These are phyloP conservation scores for Linum usitatissimum DNA, from an alignment of 345 rosid species.

Conservation along the genomic window DNA sequence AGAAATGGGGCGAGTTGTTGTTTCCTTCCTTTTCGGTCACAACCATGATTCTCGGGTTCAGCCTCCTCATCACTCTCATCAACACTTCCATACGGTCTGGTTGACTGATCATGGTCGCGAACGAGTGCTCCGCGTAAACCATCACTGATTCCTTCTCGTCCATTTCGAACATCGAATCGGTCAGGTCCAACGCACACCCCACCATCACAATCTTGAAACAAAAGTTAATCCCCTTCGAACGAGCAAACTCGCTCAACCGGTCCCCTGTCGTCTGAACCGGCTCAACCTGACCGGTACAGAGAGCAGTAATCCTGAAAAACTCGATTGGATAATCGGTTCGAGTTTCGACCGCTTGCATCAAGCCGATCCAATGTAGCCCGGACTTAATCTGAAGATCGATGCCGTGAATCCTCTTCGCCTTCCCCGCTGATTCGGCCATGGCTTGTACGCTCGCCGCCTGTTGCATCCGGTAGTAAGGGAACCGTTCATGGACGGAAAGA, in stretches of 20 bases:
- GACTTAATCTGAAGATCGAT: constrained; percentile 1
- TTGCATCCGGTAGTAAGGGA: background rate
- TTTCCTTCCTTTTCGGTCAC: background rate
- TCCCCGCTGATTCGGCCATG: background rate
- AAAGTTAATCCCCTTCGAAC: background rate
- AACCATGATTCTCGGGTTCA: background rate
- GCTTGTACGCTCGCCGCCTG: background rate
- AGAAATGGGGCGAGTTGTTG: background rate
- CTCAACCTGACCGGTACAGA: background rate
- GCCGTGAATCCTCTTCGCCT: background rate
- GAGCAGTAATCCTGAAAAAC: background rate
- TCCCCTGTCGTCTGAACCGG: background rate
- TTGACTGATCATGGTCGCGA: background rate
- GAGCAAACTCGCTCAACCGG: background rate
- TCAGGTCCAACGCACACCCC: background rate
- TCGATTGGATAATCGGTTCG: background rate
- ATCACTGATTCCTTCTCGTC: background rate
- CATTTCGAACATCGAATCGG: background rate
- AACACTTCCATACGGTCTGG: background rate
- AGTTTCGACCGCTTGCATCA: background rate
- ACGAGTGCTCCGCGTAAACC: background rate
- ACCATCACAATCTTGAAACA: background rate
- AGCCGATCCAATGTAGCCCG: background rate
- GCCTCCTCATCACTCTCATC: background rate
- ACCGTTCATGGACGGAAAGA: background rate